phyloP scores from a whole-genome alignment of 2,329 filamentous ascomycete species.

The Bisporella sp. region DNA sequence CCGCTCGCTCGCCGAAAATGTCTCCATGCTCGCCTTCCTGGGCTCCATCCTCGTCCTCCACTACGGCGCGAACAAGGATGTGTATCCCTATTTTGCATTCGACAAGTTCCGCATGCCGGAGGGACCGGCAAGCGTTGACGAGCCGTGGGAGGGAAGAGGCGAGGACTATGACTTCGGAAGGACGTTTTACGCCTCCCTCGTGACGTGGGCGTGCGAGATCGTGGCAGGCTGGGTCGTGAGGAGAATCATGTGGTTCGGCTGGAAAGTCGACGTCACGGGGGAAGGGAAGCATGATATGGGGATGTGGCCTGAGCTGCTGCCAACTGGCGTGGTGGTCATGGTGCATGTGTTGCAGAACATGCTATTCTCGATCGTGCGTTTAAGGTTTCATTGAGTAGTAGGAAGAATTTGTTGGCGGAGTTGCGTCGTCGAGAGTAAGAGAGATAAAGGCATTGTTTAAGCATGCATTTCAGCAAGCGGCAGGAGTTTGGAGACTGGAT shows the following conservation, averaged over 20 bases:
- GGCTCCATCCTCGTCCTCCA: slow-evolving; percentile 60
- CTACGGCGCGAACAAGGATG: slow-evolving; percentile 59
- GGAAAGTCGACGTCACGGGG: slow-evolving; percentile 53
- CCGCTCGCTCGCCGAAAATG: slow-evolving; percentile 59
- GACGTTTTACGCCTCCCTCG: slow-evolving; percentile 54
- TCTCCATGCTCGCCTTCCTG: slow-evolving; percentile 61
- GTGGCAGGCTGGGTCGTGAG: slow-evolving; percentile 53
- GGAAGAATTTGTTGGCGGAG: no score
- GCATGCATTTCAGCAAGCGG: no score
- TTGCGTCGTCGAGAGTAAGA: no score
- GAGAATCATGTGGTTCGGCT: slow-evolving; percentile 49
- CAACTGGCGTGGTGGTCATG: slow-evolving; percentile 58
- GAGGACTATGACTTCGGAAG: slow-evolving; percentile 52
- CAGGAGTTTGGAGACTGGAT: no score
- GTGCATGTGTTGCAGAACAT: slow-evolving; percentile 66
- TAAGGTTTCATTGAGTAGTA: slow-evolving; percentile 41
- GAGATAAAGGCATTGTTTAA: no score
- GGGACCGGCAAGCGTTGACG: slow-evolving; percentile 1
- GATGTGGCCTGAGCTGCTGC: slow-evolving; percentile 60
- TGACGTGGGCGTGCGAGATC: slow-evolving; percentile 63
- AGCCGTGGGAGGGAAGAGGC: slow-evolving; percentile 17
- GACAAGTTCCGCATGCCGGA: slow-evolving; percentile 30
- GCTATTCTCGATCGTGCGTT: slow-evolving; percentile 61
- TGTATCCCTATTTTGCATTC: slow-evolving; percentile 66
- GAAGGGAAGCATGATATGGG: slow-evolving; percentile 59